phyloP scores from a whole-genome alignment of 2,329 filamentous ascomycete genomes.

The Diatrype stigma region DNA sequence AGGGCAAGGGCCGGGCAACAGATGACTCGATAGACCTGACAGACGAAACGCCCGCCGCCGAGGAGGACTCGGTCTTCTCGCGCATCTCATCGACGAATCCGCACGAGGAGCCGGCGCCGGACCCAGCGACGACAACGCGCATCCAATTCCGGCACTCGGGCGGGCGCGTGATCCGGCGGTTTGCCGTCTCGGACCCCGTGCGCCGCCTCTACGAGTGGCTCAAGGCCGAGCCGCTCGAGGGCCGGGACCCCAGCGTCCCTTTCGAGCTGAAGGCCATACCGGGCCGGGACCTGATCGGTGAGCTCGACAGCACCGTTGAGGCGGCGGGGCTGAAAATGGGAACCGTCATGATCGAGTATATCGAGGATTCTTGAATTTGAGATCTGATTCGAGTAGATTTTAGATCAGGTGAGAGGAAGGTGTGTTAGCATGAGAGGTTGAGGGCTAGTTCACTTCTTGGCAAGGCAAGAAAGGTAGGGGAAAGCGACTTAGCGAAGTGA shows the following conservation, averaged over 20 bases:
- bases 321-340: constrained; percentile 86
- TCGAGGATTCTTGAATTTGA: too few species aligned
- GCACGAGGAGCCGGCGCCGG: constrained; percentile 72
- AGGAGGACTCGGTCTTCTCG: constrained; percentile 50
- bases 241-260: constrained; percentile 62
- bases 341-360: constrained; percentile 91
- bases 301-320: constrained; percentile 68
- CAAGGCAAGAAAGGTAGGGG: too few species aligned
- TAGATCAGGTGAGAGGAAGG: neutral
- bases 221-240: constrained; percentile 80
- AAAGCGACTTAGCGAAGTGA: too few species aligned
- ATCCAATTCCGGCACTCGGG: constrained; percentile 89
- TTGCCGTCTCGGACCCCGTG: constrained; percentile 71
- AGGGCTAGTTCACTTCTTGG: too few species aligned
- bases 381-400: too few species aligned
- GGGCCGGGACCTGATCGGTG: constrained; percentile 73
- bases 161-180: constrained; percentile 83
- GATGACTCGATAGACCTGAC: constrained; percentile 18
- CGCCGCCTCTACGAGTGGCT: constrained; percentile 92
- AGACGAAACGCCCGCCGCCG: constrained; percentile 12
- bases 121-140: constrained; percentile 70
- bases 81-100: constrained; percentile 67
- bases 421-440: too few species aligned
- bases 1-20: constrained; percentile 50
- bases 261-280: constrained; percentile 88